Base-by-base conservation (phyloP, 2,329 filamentous ascomycete genomes). In the Mycogone perniciosa region DNA sequence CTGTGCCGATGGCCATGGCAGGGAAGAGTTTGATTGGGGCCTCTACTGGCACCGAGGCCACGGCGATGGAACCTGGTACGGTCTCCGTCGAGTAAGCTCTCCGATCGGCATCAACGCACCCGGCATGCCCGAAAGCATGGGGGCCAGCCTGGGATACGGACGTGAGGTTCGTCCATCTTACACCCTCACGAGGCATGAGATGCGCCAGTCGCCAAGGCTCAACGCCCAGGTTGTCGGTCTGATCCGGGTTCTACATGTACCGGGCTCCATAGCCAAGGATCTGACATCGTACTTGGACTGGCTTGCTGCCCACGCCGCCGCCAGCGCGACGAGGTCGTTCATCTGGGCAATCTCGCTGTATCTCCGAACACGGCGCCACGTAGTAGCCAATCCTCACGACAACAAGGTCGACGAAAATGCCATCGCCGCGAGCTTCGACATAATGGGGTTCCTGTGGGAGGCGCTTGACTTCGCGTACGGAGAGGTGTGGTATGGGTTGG, bases 1-100 rank as follows among this genome's bases (percentile, higher is more conserved):
- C 20, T 56, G 56, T n/a, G 42, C 59, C 5, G 42, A 57, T 31
- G 55, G 57, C 26, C 46, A 54, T 20, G 59, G 51, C 4, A 54
- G 53, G 5, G 62, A 65, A 37, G 62, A 68, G 40, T 69, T 70
- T 43, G 57, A 60, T 55, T 69, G 67, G 67, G 67, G 65, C n/a
- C 50, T 70, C 43, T 70, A 69, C 55, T 66, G 60, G 54, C 63
- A 69, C 46, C 60, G 61, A 35, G 50, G 48, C 39, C 52, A 55
- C 26, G 53, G 54, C 27, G 53, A 61, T 31, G 60, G 66, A 26
- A 61, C 59, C 7, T 63, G 61, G 62, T 65, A 65, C 51, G 56
- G 46, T 31, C 47, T 31, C 57, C 56, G 46, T 51, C 48, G 35
- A 37, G 46, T 46, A 43, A 51, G 48, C 44, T 31, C 34, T 46